phyloP scores from a whole-genome alignment of 192 early-diverging fungal genomes.

The Gryganskiella cystojenkinii region DNA sequence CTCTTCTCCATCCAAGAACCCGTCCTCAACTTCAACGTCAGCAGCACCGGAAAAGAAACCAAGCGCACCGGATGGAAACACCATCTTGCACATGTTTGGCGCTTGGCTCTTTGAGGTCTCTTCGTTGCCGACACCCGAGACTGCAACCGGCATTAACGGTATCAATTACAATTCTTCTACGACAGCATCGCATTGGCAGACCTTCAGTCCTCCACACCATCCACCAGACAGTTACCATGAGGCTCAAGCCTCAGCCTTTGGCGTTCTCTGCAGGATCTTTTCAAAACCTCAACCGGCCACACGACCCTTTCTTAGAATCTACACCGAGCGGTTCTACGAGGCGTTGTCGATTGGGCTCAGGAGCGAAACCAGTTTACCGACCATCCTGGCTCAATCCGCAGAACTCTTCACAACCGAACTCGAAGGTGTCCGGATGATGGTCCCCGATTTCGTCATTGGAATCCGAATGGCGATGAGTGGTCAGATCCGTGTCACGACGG shows the following conservation, averaged over 20 bases:
- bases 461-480: slow-evolving; percentile 62
- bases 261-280: slow-evolving; percentile 81
- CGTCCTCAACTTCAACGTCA: neutral
- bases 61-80: slow-evolving; percentile 74
- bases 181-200: slow-evolving; percentile 26
- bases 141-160: slow-evolving; percentile 1
- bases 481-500: slow-evolving; percentile 30
- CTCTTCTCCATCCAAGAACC: neutral
- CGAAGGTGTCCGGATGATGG: slow-evolving; percentile 76
- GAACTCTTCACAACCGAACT: slow-evolving; percentile 74
- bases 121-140: slow-evolving; percentile 40
- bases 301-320: slow-evolving; percentile 67
- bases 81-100: slow-evolving; percentile 86
- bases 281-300: slow-evolving; percentile 66
- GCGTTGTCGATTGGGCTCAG: slow-evolving; percentile 69
- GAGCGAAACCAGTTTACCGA: slow-evolving; percentile 69
- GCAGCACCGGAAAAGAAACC: slow-evolving; percentile 16
- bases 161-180: too few relatives aligned
- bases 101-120: slow-evolving; percentile 81
- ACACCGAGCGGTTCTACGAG: slow-evolving; percentile 81
- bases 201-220: slow-evolving; percentile 30
- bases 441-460: slow-evolving; percentile 78
- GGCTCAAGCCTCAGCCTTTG: slow-evolving; percentile 78
- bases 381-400: slow-evolving; percentile 72
- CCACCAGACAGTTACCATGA: slow-evolving; percentile 45